These are phyloP conservation scores for Vitis amurensis DNA, from an alignment of 164 flowering plant species.

Conservation along the genomic window DNA sequence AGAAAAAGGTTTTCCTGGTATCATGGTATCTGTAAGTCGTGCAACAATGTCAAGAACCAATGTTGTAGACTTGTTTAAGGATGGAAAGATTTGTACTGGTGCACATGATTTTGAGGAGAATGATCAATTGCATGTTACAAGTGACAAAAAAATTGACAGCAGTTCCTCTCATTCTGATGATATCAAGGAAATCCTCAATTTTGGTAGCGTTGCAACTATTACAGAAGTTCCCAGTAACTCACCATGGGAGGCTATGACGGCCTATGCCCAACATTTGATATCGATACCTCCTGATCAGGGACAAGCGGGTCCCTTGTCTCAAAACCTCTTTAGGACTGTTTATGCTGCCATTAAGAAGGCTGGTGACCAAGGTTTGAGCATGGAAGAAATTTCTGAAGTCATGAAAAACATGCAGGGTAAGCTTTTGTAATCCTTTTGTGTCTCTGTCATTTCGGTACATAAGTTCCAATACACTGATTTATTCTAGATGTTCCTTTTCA, in stretches of 20 bases:
- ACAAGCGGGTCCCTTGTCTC: conserved; percentile 25
- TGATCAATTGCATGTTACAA: conserved; percentile 9
- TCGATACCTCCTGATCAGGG: conserved; percentile 27
- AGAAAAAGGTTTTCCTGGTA: conserved; percentile 94
- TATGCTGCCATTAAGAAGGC: conserved; percentile 59
- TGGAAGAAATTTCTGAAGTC: conserved; percentile 46
- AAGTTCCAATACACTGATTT: conserved; percentile 1
- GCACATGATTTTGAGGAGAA: conserved; percentile 16
- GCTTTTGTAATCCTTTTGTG: not conserved
- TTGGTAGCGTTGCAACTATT: conserved; percentile 10
- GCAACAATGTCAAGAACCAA: conserved; percentile 32
- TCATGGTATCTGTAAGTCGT: conserved; percentile 50
- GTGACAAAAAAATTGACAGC: conserved; percentile 13
- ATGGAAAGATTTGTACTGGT: conserved; percentile 12
- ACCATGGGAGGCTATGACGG: conserved; percentile 69
- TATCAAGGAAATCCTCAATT: conserved; percentile 23
- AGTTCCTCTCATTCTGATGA: conserved; percentile 16
- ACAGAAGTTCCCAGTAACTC: conserved; percentile 27
- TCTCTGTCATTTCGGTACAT: not conserved
- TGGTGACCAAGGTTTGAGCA: conserved; percentile 87
- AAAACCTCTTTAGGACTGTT: conserved; percentile 50
- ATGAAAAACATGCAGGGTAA: conserved; percentile 39
- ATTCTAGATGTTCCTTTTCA: conserved; percentile 19
- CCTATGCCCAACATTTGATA: conserved; percentile 39
- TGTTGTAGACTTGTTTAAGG: conserved; percentile 35